Conservation (phyloP, 1,284 basidiomycete species). For the Ceratobasidium sp. region DNA sequence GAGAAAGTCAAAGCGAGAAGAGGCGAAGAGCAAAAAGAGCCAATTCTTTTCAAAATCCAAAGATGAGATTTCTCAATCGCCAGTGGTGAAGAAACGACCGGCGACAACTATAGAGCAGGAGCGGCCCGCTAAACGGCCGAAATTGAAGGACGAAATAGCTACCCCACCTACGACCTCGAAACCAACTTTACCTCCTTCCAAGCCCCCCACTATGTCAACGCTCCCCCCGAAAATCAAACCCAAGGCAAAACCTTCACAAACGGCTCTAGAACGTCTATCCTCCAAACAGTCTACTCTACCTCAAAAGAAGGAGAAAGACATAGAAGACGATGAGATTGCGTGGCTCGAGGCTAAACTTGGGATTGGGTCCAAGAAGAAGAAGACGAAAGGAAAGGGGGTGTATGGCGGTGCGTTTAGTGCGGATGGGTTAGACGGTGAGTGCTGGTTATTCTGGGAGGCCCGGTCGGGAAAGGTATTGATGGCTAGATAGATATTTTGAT, state of each 20-base stretch:
- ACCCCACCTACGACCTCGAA: background rate
- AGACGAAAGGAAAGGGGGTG: slow-evolving; percentile 56
- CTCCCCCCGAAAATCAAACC: background rate
- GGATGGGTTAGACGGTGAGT: slow-evolving; percentile 72
- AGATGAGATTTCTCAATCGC: background rate
- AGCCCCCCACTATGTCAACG: background rate
- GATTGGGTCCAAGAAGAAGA: slow-evolving; percentile 60
- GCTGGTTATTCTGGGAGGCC: background rate
- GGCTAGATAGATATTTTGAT: slow-evolving; percentile 50
- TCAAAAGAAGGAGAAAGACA: slow-evolving; percentile 63
- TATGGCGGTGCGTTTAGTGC: slow-evolving; percentile 56
- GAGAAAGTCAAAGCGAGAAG: slow-evolving; percentile 35
- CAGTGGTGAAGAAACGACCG: slow-evolving; percentile 20
- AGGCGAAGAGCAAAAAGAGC: slow-evolving; percentile 9
- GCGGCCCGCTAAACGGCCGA: slow-evolving; percentile 30
- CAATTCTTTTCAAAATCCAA: slow-evolving; percentile 24
- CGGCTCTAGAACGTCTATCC: slow-evolving; percentile 10
- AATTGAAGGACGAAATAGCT: slow-evolving; percentile 18
- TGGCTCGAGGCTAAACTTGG: slow-evolving; percentile 81
- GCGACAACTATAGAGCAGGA: background rate
- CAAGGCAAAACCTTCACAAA: slow-evolving; percentile 5
- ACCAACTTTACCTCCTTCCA: background rate
- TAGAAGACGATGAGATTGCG: slow-evolving; percentile 82
- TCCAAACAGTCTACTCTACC: background rate
- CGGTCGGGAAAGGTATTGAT: background rate